Conservation (phyloP, 768 basidiomycete species). For the Xanthoconium stramineum region DNA sequence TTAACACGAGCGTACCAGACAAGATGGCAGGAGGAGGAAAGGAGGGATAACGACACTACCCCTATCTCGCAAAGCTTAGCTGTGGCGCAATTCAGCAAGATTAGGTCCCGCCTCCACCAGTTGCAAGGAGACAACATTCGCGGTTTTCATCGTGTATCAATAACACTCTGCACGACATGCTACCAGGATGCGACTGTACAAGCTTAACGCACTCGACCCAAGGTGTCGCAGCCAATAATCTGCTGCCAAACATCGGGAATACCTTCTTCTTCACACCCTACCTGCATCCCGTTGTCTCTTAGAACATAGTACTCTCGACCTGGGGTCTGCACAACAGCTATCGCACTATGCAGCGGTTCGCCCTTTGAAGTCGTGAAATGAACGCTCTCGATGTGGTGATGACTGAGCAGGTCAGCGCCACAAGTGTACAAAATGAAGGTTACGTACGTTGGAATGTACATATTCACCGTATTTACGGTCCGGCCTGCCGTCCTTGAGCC, state of each 20-base stretch:
- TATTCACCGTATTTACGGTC: constrained; percentile 44
- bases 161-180: no score
- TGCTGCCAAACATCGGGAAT: constrained; percentile 60
- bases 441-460: constrained; percentile 68
- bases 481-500: constrained; percentile 18
- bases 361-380: constrained; percentile 52
- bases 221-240: constrained; percentile 47
- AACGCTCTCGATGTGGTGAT: constrained; percentile 74
- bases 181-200: no score
- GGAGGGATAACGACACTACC: no score
- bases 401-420: constrained; percentile 37
- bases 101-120: no score
- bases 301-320: constrained; percentile 66
- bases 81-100: no score
- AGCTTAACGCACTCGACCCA: constrained; percentile 5
- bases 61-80: no score
- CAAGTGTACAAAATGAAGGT: neutral
- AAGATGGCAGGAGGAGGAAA: no score
- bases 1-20: no score
- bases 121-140: no score
- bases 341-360: constrained; percentile 50
- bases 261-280: constrained; percentile 75
- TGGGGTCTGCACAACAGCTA: constrained; percentile 71
- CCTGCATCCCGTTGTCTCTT: constrained; percentile 72
- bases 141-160: no score